Base-by-base conservation (phyloP, 2,329 filamentous ascomycete species). In the Aureobasidium sp. region DNA sequence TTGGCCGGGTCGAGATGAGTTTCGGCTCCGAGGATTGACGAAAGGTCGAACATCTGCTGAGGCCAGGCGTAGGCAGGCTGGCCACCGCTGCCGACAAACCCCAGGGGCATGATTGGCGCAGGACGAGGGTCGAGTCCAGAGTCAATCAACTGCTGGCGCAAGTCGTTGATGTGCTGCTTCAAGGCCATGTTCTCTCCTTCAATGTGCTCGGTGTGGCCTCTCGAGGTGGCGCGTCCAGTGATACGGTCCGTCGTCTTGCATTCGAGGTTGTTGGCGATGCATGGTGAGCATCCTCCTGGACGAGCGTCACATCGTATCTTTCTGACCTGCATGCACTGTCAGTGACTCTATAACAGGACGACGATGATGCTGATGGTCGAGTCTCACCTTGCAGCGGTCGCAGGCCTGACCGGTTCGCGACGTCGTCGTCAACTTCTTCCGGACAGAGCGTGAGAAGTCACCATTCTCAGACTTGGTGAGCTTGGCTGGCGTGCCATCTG, bases 161-260 rank as follows among this genome's bases (percentile, higher is more conserved):
- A 80, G 65, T 89, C 83, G 37, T 81, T 80, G 42, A 93, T 82
- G 67, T 86, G 85, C 61, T 79, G 77, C 65, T 86, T 79, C 77
- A 93, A 82, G 67, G 82, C 81, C n/a, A 75, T 78, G 73, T 87
- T 86, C 70, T 91, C 85, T 64, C 82, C 81, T 74, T 96, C 90
- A 61, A 94, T 79, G 67, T 86, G 83, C 71, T 92, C 87, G 66
- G 89, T 80, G 69, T 93, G 91, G 59, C 91, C 91, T 68, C 91
- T 81, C 62, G 86, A 84, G 63, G 89, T 88, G 56, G 90, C 90
- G 65, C 88, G 86, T 63, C 90, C 89, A 3, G 89, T 92, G 70
- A 94, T 90, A 68, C 91, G 86, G 73, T 96, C 91, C 62, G 91
- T 96, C 60, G 91, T 91, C 75, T 84, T 87, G 76, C 91, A 96